Conservation (phyloP, 768 basidiomycete species). For the Lentinula edodes region DNA sequence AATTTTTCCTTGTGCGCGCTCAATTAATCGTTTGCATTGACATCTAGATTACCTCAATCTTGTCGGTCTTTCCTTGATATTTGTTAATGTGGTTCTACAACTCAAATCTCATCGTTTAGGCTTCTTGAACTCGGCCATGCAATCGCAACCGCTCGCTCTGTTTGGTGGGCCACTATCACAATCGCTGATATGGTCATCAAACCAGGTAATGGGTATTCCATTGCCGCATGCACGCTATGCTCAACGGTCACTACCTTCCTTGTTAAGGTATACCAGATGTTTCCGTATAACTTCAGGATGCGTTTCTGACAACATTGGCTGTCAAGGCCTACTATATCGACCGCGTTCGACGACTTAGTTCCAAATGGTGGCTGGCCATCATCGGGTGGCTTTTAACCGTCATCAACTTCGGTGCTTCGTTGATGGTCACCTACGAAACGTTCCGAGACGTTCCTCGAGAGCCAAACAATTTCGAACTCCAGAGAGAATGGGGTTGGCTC, state of each 20-base stretch:
- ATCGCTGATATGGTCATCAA: conserved; percentile 1
- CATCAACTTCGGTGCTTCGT: conserved; percentile 14
- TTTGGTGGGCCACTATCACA: conserved; percentile 9
- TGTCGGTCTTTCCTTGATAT: background rate
- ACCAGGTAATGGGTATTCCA: conserved; percentile 1
- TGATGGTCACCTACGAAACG: conserved; percentile 14
- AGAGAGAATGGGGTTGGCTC: conserved; percentile 19
- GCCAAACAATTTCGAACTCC: conserved; percentile 15
- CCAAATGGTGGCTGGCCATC: conserved; percentile 8
- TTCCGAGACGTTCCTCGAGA: conserved; percentile 18
- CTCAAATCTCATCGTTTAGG: background rate
- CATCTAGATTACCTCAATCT: background rate
- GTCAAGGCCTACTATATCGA: conserved; percentile 19
- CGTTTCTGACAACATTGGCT: background rate
- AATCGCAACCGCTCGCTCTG: background rate
- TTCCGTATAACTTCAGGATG: background rate
- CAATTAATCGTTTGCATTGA: background rate
- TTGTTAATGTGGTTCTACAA: no score
- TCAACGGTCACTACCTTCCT: background rate
- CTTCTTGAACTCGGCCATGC: conserved; percentile 8
- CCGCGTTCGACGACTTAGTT: conserved; percentile 17
- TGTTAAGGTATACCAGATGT: background rate
- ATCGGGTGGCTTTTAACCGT: conserved; percentile 14
- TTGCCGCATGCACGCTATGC: background rate
- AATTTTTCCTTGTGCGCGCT: background rate